These are phyloP conservation scores for Boletus rex-veris DNA, from an alignment of 768 basidiomycete species.

Conservation along the genomic window DNA sequence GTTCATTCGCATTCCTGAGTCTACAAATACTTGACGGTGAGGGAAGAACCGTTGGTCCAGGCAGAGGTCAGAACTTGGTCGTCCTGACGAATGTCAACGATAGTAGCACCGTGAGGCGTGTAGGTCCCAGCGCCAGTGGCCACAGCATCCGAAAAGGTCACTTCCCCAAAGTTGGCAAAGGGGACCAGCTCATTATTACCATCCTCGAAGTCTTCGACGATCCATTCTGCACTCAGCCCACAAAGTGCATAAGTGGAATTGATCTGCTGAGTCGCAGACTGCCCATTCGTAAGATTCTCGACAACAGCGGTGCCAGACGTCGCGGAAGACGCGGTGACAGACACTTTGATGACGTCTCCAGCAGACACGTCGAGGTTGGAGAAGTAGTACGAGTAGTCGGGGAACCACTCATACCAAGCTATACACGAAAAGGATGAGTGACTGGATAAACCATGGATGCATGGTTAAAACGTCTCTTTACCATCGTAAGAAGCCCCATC, in stretches of 20 bases:
- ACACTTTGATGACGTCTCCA: conserved; percentile 4
- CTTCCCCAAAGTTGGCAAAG: conserved; percentile 1
- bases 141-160: neutral
- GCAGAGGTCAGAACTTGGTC: neutral
- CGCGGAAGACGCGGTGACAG: neutral
- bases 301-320: neutral
- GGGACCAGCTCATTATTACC: neutral
- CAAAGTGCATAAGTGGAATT: conserved; percentile 3
- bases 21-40: neutral
- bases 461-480: neutral
- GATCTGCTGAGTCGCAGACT: too few species aligned
- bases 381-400: neutral
- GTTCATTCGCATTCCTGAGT: neutral
- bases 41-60: neutral
- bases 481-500: neutral
- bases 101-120: neutral
- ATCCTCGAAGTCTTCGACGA: conserved; percentile 1
- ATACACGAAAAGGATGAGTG: neutral
- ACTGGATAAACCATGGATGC: neutral
- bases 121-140: neutral
- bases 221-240: conserved; percentile 8
- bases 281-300: neutral
- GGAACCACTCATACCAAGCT: conserved; percentile 14
- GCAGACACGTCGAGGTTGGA: neutral
- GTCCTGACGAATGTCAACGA: neutral